A percentile compares a stretch with the other conserved stretches of the same genome.
Evolutionary conservation across 306 rosid genomes (phyloP).

Genomic region (Vicia faba): DNA sequence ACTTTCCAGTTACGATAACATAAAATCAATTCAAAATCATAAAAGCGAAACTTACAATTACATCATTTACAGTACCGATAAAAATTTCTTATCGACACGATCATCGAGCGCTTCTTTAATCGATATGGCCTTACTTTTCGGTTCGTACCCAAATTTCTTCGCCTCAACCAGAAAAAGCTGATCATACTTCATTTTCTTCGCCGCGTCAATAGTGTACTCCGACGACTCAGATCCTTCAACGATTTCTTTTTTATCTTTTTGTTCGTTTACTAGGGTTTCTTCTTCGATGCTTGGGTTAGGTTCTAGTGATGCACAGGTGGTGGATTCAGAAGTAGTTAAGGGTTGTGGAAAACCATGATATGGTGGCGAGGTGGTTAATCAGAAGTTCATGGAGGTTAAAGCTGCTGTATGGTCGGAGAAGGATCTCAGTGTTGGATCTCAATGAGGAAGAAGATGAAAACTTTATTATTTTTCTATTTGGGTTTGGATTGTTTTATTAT

Average conservation of each 20-base stretch:
- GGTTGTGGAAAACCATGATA: no score
- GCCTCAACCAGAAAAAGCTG: conserved; percentile 89
- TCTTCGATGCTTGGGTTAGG: conserved; percentile 19
- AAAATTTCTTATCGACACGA: conserved; percentile 88
- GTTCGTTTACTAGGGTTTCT: conserved; percentile 12
- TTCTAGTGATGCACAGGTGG: no score
- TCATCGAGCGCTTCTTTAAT: conserved; percentile 3
- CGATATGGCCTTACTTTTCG: background rate
- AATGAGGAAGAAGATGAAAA: no score
- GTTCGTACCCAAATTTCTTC: conserved; percentile 73
- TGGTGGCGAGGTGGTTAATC: no score
- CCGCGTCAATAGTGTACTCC: conserved; percentile 80
- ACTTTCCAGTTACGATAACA: no score
- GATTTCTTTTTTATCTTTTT: background rate
- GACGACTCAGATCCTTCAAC: background rate
- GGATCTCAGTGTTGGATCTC: no score
- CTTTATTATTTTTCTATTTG: no score
- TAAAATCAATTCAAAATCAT: no score
- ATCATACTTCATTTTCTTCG: conserved; percentile 92
- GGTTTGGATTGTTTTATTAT: no score
- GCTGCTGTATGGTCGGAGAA: no score
- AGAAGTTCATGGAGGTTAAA: no score
- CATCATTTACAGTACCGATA: conserved; percentile 85
- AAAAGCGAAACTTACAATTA: background rate
- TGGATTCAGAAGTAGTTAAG: no score